These are phyloP conservation scores for Fonsecaea monophora DNA, from an alignment of 2,329 filamentous ascomycete genomes.

Conservation along the genomic window DNA sequence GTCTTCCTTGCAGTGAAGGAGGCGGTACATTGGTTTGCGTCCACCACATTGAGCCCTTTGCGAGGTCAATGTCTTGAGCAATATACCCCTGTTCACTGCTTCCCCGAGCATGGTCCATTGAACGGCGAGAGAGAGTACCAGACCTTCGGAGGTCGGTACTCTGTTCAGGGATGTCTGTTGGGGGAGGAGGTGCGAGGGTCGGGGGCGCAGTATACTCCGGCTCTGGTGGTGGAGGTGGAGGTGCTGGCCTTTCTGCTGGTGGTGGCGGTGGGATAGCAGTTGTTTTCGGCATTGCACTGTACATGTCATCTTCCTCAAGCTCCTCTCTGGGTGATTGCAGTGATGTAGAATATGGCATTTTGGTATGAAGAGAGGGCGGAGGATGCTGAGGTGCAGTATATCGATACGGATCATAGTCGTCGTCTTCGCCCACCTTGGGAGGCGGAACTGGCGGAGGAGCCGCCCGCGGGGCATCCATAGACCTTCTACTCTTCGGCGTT, in stretches of 20 bases:
- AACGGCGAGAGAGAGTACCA: constrained; percentile 61
- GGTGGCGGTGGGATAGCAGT: constrained; percentile 43
- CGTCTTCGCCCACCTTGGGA: constrained; percentile 55
- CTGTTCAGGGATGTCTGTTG: constrained; percentile 68
- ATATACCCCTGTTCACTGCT: constrained; percentile 82
- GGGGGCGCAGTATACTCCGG: constrained; percentile 57
- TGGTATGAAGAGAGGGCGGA: constrained; percentile 42
- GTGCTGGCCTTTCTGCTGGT: constrained; percentile 43
- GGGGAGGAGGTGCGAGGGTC: constrained; percentile 49
- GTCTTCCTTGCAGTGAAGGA: constrained; percentile 79
- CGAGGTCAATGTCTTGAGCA: constrained; percentile 84
- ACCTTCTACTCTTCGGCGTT: constrained; percentile 65
- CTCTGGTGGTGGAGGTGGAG: constrained; percentile 56
- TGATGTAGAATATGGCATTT: constrained; percentile 36
- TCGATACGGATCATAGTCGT: constrained; percentile 60
- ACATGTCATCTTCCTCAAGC: constrained; percentile 55
- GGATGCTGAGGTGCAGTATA: constrained; percentile 52
- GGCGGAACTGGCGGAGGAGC: constrained; percentile 68
- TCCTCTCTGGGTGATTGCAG: constrained; percentile 43
- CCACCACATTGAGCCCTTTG: constrained; percentile 82
- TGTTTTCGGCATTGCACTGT: constrained; percentile 51
- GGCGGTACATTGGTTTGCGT: constrained; percentile 78
- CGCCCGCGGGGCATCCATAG: constrained; percentile 72
- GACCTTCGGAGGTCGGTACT: constrained; percentile 68
- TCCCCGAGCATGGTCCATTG: constrained; percentile 76